phyloP scores from a whole-genome alignment of 345 rosid species.

The Camelina laxa region DNA sequence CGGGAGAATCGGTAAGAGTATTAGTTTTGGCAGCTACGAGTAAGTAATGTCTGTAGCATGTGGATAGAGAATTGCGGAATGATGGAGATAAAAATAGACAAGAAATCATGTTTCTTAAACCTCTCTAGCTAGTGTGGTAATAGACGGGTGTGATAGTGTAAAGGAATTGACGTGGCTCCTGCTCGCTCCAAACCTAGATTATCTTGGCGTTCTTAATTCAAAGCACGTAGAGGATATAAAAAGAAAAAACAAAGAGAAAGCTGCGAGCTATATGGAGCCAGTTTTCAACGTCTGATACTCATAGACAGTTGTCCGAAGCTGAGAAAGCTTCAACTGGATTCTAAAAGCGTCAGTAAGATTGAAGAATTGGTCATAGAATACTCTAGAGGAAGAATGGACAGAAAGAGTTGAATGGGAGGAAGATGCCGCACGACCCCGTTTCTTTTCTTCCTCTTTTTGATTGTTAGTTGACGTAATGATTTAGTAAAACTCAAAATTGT shows the following conservation, averaged over 20 bases:
- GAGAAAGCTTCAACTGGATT: no score
- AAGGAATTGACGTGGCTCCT: constrained; percentile 18
- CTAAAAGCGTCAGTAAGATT: no score
- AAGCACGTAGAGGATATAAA: neutral
- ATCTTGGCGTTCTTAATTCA: neutral
- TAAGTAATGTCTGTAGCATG: neutral
- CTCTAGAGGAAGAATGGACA: no score
- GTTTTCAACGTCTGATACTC: no score
- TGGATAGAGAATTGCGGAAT: neutral
- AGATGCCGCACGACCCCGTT: no score
- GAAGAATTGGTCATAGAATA: no score
- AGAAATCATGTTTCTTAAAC: neutral
- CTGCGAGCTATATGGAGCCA: no score
- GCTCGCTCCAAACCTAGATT: neutral
- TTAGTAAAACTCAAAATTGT: no score
- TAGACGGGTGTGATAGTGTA: neutral
- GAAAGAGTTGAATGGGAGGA: no score
- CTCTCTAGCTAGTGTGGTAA: neutral
- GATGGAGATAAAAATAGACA: neutral
- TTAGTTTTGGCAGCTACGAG: neutral
- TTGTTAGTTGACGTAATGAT: no score
- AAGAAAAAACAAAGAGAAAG: neutral
- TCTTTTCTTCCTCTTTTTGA: no score
- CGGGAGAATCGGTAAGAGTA: neutral
- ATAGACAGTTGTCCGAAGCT: no score